A percentile compares a stretch with the other conserved stretches of the same genome.
These are phyloP conservation scores for Phytophthora meadii DNA, from an alignment of 352 stramenopile genomes.

Conservation along the genomic window DNA sequence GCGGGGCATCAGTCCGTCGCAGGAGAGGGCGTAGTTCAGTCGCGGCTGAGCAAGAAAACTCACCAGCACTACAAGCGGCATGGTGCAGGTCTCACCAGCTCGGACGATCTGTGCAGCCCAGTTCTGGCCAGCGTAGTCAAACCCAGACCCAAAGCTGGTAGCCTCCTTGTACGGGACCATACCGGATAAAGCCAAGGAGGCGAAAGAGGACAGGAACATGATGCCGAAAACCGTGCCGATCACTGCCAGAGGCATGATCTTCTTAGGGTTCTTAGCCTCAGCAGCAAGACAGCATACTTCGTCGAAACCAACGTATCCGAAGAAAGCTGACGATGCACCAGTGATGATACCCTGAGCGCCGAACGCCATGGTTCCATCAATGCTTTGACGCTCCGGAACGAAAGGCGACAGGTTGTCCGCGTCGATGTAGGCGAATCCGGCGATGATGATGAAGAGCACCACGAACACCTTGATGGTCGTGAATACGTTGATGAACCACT, in stretches of 20 bases:
- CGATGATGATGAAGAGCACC: constrained; percentile 93
- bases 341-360: constrained; percentile 73
- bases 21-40: constrained; percentile 93
- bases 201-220: constrained; percentile 75
- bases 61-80: constrained; percentile 95
- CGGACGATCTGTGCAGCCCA: constrained; percentile 64
- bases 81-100: constrained; percentile 76
- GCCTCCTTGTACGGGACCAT: constrained; percentile 59
- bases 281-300: constrained; percentile 93
- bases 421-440: constrained; percentile 85
- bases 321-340: constrained; percentile 90
- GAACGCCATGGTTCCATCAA: constrained; percentile 37
- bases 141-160: constrained; percentile 50
- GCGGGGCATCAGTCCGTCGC: constrained; percentile 92
- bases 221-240: constrained; percentile 84
- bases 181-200: constrained; percentile 86
- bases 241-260: constrained; percentile 82
- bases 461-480: constrained; percentile 83
- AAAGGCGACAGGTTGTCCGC: constrained; percentile 87
- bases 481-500: constrained; percentile 90
- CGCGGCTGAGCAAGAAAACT: constrained; percentile 93
- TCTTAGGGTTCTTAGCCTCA: constrained; percentile 79
- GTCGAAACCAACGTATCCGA: constrained; percentile 95
- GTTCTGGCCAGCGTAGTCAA: constrained; percentile 44
- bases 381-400: constrained; percentile 50